phyloP scores from a whole-genome alignment of 148 eudicot genomes.

The Chenopodium berlandieri region DNA sequence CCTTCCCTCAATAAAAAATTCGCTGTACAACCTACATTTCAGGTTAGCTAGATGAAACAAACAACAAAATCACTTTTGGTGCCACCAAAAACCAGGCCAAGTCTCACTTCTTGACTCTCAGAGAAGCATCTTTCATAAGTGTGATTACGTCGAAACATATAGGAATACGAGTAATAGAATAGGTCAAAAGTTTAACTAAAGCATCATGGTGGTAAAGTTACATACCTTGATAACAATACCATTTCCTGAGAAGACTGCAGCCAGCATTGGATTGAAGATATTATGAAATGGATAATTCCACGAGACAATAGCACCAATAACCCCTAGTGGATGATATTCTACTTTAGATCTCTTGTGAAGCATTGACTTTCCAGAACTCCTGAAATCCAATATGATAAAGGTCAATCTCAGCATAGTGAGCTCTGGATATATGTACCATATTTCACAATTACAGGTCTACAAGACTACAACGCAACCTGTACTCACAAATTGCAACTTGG shows the following conservation, averaged over 20 bases:
- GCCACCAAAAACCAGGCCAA: background rate
- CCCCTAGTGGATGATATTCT: slow-evolving; percentile 93
- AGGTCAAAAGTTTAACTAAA: background rate
- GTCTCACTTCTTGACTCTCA: background rate
- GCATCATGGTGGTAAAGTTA: background rate
- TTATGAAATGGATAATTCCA: slow-evolving; percentile 99
- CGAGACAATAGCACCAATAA: slow-evolving; percentile 96
- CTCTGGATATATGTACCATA: background rate
- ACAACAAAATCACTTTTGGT: background rate
- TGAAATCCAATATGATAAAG: slow-evolving; percentile 32
- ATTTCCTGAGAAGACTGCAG: slow-evolving; percentile 94
- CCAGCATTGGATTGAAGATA: slow-evolving; percentile 92
- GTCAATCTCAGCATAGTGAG: slow-evolving; percentile 7
- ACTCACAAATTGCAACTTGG: background rate
- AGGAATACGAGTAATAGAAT: background rate
- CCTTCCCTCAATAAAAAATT: background rate
- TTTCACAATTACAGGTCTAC: background rate
- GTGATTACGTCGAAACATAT: background rate
- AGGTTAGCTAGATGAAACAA: background rate
- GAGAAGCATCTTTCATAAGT: background rate
- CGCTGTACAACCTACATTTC: background rate
- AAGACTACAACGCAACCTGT: background rate
- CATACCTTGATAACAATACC: slow-evolving; percentile 88
- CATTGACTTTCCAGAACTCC: slow-evolving; percentile 96
- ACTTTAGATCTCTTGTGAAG: slow-evolving; percentile 89